Percentiles rank a stretch among this genome's conserved stretches.
These are phyloP conservation scores for Trematosphaeria pertusa DNA, from an alignment of 2,329 filamentous ascomycete species.

Conservation along the genomic window DNA sequence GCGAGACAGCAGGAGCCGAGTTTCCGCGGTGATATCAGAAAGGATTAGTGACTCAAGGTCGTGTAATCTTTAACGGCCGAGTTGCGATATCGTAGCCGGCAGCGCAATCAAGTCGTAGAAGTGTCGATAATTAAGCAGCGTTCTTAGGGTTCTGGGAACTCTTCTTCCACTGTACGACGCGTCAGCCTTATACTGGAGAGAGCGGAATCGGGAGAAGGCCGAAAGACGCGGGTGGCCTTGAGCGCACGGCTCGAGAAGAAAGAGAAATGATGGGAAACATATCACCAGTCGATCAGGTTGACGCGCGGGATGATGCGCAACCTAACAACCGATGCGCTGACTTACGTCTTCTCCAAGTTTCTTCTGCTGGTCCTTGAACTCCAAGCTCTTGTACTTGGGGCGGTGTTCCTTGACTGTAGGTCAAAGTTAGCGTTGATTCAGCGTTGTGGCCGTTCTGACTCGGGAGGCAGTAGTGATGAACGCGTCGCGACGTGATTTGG, in stretches of 20 bases:
- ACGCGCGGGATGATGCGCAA: not conserved
- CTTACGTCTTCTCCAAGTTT: conserved; percentile 44
- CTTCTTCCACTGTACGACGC: conserved; percentile 40
- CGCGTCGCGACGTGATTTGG: conserved; percentile 24
- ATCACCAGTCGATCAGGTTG: not conserved
- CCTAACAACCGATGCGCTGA: too few relatives aligned
- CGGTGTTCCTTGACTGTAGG: conserved; percentile 45
- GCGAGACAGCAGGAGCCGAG: too few relatives aligned
- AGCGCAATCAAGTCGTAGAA: too few relatives aligned
- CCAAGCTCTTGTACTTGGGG: conserved; percentile 40
- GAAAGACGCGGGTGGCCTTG: not conserved
- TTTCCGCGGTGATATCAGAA: too few relatives aligned
- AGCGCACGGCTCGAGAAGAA: not conserved
- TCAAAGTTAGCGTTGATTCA: conserved; percentile 19
- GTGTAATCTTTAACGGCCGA: too few relatives aligned
- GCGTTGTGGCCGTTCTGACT: too few relatives aligned
- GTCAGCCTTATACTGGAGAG: conserved; percentile 13
- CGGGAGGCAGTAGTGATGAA: conserved; percentile 9
- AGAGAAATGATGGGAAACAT: conserved; percentile 1
- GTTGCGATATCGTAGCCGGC: too few relatives aligned
- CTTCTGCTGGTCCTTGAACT: conserved; percentile 46
- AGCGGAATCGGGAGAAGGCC: not conserved
- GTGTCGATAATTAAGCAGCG: conserved; percentile 25
- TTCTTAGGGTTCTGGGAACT: conserved; percentile 47
- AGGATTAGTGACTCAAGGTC: too few relatives aligned